Evolutionary conservation across 345 rosid species (phyloP).

Genomic region (Melaleuca alternifolia): DNA sequence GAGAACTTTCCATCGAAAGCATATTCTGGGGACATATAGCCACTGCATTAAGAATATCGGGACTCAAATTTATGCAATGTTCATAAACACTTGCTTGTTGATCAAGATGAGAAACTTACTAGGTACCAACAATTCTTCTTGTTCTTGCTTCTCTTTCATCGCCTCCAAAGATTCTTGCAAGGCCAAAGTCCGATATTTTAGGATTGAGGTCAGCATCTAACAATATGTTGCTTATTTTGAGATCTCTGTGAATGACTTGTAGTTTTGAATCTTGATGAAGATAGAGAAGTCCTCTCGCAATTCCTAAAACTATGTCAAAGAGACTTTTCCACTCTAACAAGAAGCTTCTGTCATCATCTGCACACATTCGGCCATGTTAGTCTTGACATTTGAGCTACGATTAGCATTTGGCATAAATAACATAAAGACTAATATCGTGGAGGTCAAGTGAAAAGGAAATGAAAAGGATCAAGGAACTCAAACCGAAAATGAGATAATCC

Average conservation of each 20-base stretch:
- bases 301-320: slow-evolving; percentile 28
- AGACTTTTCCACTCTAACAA: slow-evolving; percentile 19
- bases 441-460: not conserved
- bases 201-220: slow-evolving; percentile 9
- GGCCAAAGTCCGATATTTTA: not conserved
- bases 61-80: not conserved
- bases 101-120: not conserved
- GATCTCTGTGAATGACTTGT: slow-evolving; percentile 42
- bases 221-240: slow-evolving; percentile 41
- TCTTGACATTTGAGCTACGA: not conserved
- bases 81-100: not conserved
- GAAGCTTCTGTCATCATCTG: slow-evolving; percentile 20
- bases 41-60: not conserved
- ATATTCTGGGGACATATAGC: not conserved
- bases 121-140: not conserved
- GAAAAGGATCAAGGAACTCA: not conserved
- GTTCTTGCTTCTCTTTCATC: not conserved
- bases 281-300: slow-evolving; percentile 44
- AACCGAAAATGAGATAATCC: slow-evolving; percentile 34
- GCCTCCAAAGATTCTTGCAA: not conserved
- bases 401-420: not conserved
- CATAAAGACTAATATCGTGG: not conserved
- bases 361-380: not conserved
- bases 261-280: slow-evolving; percentile 41
- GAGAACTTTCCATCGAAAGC: slow-evolving; percentile 33